phyloP scores from a whole-genome alignment of 495 filamentous ascomycete genomes.

The Aspergillus diversus region DNA sequence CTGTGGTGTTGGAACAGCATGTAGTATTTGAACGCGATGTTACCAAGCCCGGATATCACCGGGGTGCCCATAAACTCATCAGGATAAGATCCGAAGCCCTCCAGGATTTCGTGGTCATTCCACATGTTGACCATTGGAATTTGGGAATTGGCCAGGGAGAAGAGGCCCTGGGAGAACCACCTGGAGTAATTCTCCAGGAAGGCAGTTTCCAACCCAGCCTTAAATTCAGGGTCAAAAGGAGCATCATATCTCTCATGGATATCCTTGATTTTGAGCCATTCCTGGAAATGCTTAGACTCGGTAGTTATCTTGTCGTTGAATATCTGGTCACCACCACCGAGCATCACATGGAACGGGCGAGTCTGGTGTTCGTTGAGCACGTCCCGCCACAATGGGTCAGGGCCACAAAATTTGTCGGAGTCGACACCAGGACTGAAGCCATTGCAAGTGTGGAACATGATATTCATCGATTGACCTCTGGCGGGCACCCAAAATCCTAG shows the following conservation, averaged over 20 bases:
- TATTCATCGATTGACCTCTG: constrained; percentile 86
- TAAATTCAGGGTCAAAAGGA: constrained; percentile 74
- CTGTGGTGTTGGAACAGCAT: constrained; percentile 98
- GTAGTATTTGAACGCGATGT: constrained; percentile 96
- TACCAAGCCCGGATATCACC: constrained; percentile 86
- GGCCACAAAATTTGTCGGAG: constrained; percentile 77
- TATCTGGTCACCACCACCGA: constrained; percentile 95
- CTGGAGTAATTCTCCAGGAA: constrained; percentile 83
- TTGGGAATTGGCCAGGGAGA: constrained; percentile 87
- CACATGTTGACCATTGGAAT: constrained; percentile 99
- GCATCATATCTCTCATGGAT: constrained; percentile 74
- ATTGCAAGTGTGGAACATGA: constrained; percentile 98
- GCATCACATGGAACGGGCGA: constrained; percentile 96
- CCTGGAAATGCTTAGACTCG: constrained; percentile 71
- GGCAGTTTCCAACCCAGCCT: constrained; percentile 81
- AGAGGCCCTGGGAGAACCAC: constrained; percentile 96
- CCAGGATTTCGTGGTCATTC: constrained; percentile 98
- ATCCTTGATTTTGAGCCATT: constrained; percentile 85
- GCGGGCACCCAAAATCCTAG: constrained; percentile 95
- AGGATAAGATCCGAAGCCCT: constrained; percentile 93
- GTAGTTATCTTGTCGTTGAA: constrained; percentile 86
- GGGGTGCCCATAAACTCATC: constrained; percentile 89
- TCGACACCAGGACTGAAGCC: constrained; percentile 86
- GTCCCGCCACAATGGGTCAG: constrained; percentile 96
- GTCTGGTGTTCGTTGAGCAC: constrained; percentile 91